Conservation (phyloP, 495 filamentous ascomycete genomes). For the Achaetomiella virescens region DNA sequence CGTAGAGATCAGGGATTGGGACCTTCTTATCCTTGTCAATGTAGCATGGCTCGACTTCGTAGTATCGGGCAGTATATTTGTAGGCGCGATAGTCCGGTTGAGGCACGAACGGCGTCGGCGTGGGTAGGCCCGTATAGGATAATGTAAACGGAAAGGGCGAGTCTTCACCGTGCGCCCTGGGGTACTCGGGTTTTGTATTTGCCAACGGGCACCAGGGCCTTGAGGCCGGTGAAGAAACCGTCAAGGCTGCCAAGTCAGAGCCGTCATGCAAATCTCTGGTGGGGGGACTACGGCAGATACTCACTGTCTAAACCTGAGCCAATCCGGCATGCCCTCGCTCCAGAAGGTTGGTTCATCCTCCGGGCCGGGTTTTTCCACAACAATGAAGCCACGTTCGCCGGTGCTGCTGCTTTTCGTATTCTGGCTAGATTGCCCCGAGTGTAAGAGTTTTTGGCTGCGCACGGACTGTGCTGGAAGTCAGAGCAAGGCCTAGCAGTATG, state of each 20-base stretch:
- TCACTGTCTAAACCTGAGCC: conserved; percentile 42
- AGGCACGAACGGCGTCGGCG: conserved; percentile 58
- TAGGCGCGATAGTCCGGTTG: conserved; percentile 61
- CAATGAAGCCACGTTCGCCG: neutral
- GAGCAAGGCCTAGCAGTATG: conserved; percentile 22
- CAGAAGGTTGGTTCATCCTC: conserved; percentile 8
- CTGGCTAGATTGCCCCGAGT: conserved; percentile 18
- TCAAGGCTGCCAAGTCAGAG: conserved; percentile 42
- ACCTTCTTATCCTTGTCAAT: conserved; percentile 57
- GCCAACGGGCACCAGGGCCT: conserved; percentile 54
- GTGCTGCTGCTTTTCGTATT: neutral
- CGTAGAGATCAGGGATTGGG: conserved; percentile 58
- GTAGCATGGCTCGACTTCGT: conserved; percentile 65
- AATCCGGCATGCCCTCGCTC: conserved; percentile 25
- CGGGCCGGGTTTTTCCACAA: conserved; percentile 1
- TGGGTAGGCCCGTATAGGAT: conserved; percentile 36
- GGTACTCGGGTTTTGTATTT: conserved; percentile 73
- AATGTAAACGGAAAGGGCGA: conserved; percentile 25
- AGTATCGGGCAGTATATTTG: conserved; percentile 54
- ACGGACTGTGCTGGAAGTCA: conserved; percentile 21
- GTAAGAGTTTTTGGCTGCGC: conserved; percentile 25
- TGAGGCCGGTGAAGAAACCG: conserved; percentile 75
- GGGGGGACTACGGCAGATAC: conserved; percentile 6
- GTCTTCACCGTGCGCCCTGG: conserved; percentile 37
- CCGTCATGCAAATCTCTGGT: no score